Evolutionary conservation across 495 filamentous ascomycete species (phyloP), one percentile per base, ranked within the genome.

Genomic region (Diplogelasinospora grovesii): DNA sequence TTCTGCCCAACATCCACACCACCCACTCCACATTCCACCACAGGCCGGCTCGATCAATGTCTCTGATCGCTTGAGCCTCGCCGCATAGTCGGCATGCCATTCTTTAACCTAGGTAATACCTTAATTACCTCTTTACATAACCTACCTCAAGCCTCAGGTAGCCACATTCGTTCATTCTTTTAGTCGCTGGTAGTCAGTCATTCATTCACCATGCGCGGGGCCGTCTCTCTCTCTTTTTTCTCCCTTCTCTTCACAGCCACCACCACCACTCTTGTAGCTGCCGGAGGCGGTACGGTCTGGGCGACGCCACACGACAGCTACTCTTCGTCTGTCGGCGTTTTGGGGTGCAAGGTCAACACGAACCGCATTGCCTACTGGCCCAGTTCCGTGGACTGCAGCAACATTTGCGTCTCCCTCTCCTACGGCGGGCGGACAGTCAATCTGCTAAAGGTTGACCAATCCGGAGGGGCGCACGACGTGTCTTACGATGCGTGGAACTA

Each of bases 401-500:
- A 64, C 39, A 55, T 72, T 39, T 72, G 69, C 56, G 48, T 72
- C 10, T 57, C 54, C 18, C 52, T 72, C 33, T 57, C 47, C 40
- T 66, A 72, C 50, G 57, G 44, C 15, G 68, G 42, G 25, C 64
- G 69, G 15, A 53, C 42, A 0, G 60, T 72, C 31, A 49, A 70
- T 13, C 59, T 72, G 10, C 58, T 72, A 13, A 63, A 65, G 48
- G 49, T 72, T 37, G 69, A 72, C 46, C 64, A 67, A 41, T 70
- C 65, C 19, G 38, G 60, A 36, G 69, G 69, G 41, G 69, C 69
- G 6, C 50, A 70, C 54, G 69, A 72, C 36, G 53, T 72, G 45
- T 66, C 61, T 46, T 72, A 71, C 54, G 67, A 70, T 43, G 67
- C 69, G 10, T 72, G 69, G 69, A 72, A 72, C 49, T 68, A 68